A percentile compares a stretch with the other conserved stretches of the same genome.
Evolutionary conservation across 768 basidiomycete species (phyloP).

Genomic region (Dacryopinax primogenitus): DNA sequence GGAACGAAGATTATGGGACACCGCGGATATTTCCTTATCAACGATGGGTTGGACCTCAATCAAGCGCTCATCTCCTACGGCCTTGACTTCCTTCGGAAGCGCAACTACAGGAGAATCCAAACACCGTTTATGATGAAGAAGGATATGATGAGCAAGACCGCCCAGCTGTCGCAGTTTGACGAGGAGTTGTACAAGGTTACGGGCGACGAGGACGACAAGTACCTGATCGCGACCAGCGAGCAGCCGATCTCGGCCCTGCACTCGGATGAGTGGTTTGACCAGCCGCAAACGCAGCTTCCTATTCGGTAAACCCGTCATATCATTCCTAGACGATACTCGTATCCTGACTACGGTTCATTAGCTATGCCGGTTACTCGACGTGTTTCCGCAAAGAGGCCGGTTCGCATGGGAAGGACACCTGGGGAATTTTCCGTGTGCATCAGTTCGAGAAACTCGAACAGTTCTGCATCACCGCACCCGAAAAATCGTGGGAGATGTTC

Average conservation of each 20-base stretch:
- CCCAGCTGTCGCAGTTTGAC: conserved; percentile 95
- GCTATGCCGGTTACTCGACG: conserved; percentile 48
- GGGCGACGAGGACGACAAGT: conserved; percentile 87
- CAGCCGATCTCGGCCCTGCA: conserved; percentile 96
- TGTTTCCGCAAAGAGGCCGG: conserved; percentile 99
- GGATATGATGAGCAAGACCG: conserved; percentile 93
- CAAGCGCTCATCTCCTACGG: conserved; percentile 92
- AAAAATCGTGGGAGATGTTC: conserved; percentile 88
- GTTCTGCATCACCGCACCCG: conserved; percentile 89
- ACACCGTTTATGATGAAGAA: conserved; percentile 99
- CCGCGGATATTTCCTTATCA: conserved; percentile 89
- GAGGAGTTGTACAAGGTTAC: conserved; percentile 97
- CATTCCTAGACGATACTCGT: background rate
- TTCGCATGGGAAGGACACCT: conserved; percentile 92
- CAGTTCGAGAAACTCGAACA: conserved; percentile 98
- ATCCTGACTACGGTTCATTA: conserved; percentile 10
- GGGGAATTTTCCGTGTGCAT: conserved; percentile 99
- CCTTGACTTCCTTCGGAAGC: conserved; percentile 75
- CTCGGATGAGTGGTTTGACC: conserved; percentile 95
- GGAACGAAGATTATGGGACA: conserved; percentile 92
- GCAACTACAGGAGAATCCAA: conserved; percentile 84
- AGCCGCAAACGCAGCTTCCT: conserved; percentile 83
- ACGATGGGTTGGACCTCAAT: conserved; percentile 93
- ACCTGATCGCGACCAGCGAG: conserved; percentile 97
- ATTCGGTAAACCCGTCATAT: conserved; percentile 62